phyloP scores from a whole-genome alignment of 192 early-diverging fungal genomes.

The Physocladia obscura region DNA sequence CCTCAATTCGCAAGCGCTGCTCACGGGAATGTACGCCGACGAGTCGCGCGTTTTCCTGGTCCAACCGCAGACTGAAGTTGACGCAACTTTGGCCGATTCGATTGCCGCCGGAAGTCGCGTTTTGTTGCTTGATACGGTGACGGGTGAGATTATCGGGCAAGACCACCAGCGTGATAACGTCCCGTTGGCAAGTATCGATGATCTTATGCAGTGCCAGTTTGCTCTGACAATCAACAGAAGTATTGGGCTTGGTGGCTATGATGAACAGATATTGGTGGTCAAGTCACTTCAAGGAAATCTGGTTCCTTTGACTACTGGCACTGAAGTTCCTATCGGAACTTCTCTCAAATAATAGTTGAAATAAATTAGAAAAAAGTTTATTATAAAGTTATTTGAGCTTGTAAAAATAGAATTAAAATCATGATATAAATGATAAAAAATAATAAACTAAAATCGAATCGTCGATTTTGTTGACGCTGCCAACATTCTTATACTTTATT shows the following conservation, averaged over 20 bases:
- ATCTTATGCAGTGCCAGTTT: neutral
- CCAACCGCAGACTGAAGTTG: neutral
- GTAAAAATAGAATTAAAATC: too few species aligned
- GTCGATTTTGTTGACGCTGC: too few species aligned
- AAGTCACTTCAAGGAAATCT: neutral
- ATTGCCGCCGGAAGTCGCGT: neutral
- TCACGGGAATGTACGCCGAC: slow-evolving; percentile 2
- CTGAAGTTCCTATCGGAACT: neutral
- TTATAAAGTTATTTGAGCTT: too few species aligned
- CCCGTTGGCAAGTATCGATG: neutral
- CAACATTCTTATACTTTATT: too few species aligned
- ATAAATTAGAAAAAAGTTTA: too few species aligned
- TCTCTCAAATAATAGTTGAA: neutral
- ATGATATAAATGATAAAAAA: too few species aligned
- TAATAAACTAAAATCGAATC: too few species aligned
- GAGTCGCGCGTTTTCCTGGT: neutral
- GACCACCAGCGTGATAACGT: neutral
- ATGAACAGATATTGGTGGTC: neutral
- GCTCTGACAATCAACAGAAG: neutral
- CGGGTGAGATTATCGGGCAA: neutral
- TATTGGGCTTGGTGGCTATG: neutral
- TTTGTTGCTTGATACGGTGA: neutral
- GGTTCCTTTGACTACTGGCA: neutral
- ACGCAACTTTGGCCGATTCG: neutral
- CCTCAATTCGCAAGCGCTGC: neutral